Evolutionary conservation across 2,329 filamentous ascomycete genomes (phyloP).

Genomic region (Clarireedia sp.): DNA sequence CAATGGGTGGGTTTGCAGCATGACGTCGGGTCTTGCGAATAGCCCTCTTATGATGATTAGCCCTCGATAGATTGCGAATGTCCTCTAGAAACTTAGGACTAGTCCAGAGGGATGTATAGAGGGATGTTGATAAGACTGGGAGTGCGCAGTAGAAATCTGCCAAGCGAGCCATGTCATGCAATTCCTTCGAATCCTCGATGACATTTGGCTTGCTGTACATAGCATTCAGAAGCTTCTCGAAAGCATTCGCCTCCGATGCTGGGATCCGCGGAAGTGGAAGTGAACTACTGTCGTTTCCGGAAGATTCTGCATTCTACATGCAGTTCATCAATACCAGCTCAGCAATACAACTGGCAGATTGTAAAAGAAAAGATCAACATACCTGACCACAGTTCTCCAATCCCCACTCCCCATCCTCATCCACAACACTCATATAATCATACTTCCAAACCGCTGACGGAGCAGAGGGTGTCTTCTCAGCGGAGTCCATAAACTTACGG

Average conservation of each 20-base stretch:
- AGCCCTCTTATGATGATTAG: neutral
- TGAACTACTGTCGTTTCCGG: neutral
- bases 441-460: conserved; percentile 8
- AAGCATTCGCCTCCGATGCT: neutral
- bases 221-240: conserved; percentile 13
- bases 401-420: conserved; percentile 13
- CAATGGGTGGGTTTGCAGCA: neutral
- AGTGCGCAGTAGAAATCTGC: conserved; percentile 14
- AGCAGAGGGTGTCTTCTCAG: neutral
- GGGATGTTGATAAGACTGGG: neutral
- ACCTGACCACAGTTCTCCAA: neutral
- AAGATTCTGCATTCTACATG: neutral
- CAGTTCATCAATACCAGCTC: too few relatives aligned
- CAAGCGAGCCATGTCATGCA: conserved; percentile 6
- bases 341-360: neutral
- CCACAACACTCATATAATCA: conserved; percentile 15
- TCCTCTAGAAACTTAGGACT: neutral
- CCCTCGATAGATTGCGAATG: neutral
- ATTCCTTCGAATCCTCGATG: conserved; percentile 1
- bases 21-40: too few relatives aligned
- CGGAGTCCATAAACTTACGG: conserved; percentile 6
- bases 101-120: neutral
- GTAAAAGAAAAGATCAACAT: neutral
- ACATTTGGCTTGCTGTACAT: conserved; percentile 12
- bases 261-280: neutral